These are phyloP conservation scores for Diplosphaera chodatii DNA, from an alignment of 139 green algal species.

Conservation along the genomic window DNA sequence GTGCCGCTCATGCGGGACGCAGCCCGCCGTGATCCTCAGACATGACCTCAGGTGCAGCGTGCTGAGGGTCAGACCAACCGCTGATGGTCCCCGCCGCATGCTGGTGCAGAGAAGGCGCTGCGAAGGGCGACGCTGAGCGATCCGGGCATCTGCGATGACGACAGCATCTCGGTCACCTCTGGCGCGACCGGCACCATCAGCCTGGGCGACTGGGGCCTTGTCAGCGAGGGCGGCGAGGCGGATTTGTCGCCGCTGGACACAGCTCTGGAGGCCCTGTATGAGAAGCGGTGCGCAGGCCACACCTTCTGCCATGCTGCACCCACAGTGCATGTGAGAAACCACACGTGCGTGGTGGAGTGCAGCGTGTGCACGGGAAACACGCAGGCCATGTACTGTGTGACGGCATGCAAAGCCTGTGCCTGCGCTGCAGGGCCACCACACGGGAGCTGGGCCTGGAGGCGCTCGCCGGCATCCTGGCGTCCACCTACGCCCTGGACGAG, in stretches of 20 bases:
- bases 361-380: no score
- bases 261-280: slow-evolving; percentile 39
- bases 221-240: no score
- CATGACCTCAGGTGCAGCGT: no score
- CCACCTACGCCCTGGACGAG: slow-evolving; percentile 26
- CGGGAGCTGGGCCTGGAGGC: slow-evolving; percentile 36
- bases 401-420: no score
- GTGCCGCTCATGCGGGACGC: no score
- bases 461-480: slow-evolving; percentile 20
- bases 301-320: no score
- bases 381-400: no score
- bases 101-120: not conserved
- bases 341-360: no score
- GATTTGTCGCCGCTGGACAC: slow-evolving; percentile 15
- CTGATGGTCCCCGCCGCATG: no score
- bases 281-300: slow-evolving; percentile 46
- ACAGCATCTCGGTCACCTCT: not conserved
- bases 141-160: not conserved
- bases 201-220: not conserved
- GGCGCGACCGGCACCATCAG: not conserved
- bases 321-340: no score
- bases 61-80: no score
- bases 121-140: not conserved
- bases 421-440: slow-evolving; percentile 33
- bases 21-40: no score